Evolutionary conservation across 1,284 basidiomycete species (phyloP), one percentile per base, ranked within the genome.

Genomic region (Ustilago nuda): DNA sequence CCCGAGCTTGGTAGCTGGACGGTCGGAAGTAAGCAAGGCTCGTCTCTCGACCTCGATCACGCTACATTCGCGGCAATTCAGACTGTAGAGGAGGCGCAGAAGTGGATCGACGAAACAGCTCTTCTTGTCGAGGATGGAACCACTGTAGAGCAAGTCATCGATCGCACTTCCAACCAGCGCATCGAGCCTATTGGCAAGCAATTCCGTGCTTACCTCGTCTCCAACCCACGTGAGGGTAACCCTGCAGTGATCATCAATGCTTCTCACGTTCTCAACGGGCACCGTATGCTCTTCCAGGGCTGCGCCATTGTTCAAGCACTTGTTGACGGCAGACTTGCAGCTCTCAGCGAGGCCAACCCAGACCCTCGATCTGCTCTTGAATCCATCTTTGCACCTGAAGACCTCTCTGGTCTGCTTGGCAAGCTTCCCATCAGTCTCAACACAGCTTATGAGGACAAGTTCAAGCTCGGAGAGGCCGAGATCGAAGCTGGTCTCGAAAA

Each of bases 351-450:
- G 19, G 33, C 46, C n/a, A 39, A 41, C 13, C 46, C 45, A 0
- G 57, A 61, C 12, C 48, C 67, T 13, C 48, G 53, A 17, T 32
- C 19, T 7, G 67, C 67, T 9, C 64, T 72, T n/a, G 41, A 54
- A 17, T 30, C 56, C 23, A 32, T 66, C 46, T 72, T 72, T 35
- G 56, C 36, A 2, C 64, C 64, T 3, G 70, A 72, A 46, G 60
- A 60, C 41, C 37, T 66, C 30, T 41, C 53, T 1, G 43, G 39
- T 27, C 23, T 66, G n/a, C 8, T 64, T 6, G 17, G 39, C 46
- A 66, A 66, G 53, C 70, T 72, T 27, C 70, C 70, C 17, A 61
- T 59, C 41, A 72, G 70, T 48, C 57, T 66, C 48, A 60, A 63
- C 61, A 62, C 64, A 1, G 70, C 65, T 17, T 72, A 72, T 17